These are phyloP conservation scores for Boehmeria nivea DNA, from an alignment of 306 rosid species.

Conservation along the genomic window DNA sequence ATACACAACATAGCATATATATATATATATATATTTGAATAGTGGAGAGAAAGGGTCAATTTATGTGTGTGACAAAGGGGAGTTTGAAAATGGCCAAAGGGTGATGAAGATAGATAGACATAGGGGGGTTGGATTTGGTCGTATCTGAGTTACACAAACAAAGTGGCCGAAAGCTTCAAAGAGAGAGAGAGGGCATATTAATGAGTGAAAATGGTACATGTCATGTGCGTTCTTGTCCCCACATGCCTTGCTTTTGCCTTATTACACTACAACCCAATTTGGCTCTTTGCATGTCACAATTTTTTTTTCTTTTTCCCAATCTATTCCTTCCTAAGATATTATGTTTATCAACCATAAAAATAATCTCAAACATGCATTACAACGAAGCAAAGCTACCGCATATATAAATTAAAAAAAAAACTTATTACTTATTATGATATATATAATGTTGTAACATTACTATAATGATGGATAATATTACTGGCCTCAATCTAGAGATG, in stretches of 20 bases:
- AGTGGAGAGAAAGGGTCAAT: not conserved
- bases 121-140: slow-evolving; percentile 22
- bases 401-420: too few species aligned
- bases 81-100: not conserved
- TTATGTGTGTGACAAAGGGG: not conserved
- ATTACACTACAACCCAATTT: slow-evolving; percentile 4
- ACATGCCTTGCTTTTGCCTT: slow-evolving; percentile 2
- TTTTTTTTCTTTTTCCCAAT: too few species aligned
- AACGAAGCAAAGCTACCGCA: too few species aligned
- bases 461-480: too few species aligned
- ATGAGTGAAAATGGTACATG: slow-evolving; percentile 21
- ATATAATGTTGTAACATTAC: too few species aligned
- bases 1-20: too few species aligned
- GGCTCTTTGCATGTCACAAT: not conserved
- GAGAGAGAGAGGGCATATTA: slow-evolving; percentile 15
- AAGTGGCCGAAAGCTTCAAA: slow-evolving; percentile 38
- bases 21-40: not conserved
- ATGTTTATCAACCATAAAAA: too few species aligned
- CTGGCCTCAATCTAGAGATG: too few species aligned
- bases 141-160: slow-evolving; percentile 16
- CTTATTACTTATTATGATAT: too few species aligned
- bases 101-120: not conserved
- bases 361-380: too few species aligned
- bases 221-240: slow-evolving; percentile 62
- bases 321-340: too few species aligned